A percentile compares a stretch with the other conserved stretches of the same genome.
phyloP scores from a whole-genome alignment of 768 basidiomycete genomes.

The Suillus clintonianus region DNA sequence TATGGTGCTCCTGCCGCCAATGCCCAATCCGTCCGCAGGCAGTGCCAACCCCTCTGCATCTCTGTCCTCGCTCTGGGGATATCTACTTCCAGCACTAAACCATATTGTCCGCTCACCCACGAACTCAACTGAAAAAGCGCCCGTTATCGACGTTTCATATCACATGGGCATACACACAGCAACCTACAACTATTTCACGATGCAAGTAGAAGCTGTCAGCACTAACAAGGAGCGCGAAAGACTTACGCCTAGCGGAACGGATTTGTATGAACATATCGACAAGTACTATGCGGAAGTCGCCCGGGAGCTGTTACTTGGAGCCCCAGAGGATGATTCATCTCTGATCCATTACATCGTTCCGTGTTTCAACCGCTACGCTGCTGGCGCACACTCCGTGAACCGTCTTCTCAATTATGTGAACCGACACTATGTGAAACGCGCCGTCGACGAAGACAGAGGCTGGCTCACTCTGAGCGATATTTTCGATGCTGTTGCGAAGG shows the following conservation, averaged over 20 bases:
- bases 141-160: slow-evolving; percentile 68
- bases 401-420: slow-evolving; percentile 75
- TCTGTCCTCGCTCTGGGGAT: slow-evolving; percentile 71
- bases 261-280: slow-evolving; percentile 75
- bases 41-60: slow-evolving; percentile 78
- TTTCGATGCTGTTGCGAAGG: slow-evolving; percentile 58
- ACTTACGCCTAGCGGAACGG: slow-evolving; percentile 53
- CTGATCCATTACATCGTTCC: slow-evolving; percentile 73
- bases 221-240: slow-evolving; percentile 30
- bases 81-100: slow-evolving; percentile 72
- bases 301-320: slow-evolving; percentile 60
- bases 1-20: slow-evolving; percentile 31
- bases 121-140: slow-evolving; percentile 60
- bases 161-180: slow-evolving; percentile 81
- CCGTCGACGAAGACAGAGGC: slow-evolving; percentile 75
- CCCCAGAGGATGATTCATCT: slow-evolving; percentile 64
- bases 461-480: slow-evolving; percentile 74
- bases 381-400: slow-evolving; percentile 67
- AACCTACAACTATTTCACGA: slow-evolving; percentile 78
- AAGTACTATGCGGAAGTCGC: slow-evolving; percentile 65
- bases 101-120: slow-evolving; percentile 75
- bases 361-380: slow-evolving; percentile 68
- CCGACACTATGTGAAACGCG: slow-evolving; percentile 73
- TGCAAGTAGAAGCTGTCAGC: slow-evolving; percentile 52
- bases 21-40: slow-evolving; percentile 57